A percentile compares a stretch with the other conserved stretches of the same genome.
These are phyloP conservation scores for Omphalotus guepiniiformis DNA, from an alignment of 768 basidiomycete genomes.

Conservation along the genomic window DNA sequence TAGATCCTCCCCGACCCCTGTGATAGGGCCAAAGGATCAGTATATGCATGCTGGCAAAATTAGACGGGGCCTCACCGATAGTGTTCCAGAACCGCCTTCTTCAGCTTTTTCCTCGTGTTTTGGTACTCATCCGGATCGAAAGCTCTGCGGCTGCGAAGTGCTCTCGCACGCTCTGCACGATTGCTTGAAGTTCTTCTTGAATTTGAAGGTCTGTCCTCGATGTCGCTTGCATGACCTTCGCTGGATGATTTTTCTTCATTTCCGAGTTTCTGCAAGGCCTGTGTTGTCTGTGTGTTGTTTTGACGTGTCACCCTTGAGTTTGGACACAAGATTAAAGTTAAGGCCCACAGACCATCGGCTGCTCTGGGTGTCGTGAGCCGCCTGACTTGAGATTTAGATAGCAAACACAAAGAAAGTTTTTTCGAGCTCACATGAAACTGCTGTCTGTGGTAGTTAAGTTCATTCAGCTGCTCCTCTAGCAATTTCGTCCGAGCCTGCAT, in stretches of 20 bases:
- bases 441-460: conserved; percentile 66
- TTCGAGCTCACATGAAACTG: conserved; percentile 55
- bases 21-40: no score
- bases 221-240: no score
- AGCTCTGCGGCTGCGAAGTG: no score
- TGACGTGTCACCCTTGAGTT: background rate
- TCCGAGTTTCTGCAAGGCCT: background rate
- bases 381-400: conserved; percentile 1
- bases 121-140: conserved; percentile 77
- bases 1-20: no score
- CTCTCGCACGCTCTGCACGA: background rate
- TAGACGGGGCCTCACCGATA: conserved; percentile 78
- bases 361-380: conserved; percentile 6
- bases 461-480: conserved; percentile 67
- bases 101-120: conserved; percentile 79
- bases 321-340: background rate
- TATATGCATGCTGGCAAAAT: no score
- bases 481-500: conserved; percentile 42
- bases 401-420: no score
- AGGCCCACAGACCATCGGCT: background rate
- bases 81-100: conserved; percentile 78
- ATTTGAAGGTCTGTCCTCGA: background rate
- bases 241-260: background rate
- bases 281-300: no score
- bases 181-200: background rate